Conservation (phyloP, 2,329 filamentous ascomycete species). For the Periglandula ipomoeae region DNA sequence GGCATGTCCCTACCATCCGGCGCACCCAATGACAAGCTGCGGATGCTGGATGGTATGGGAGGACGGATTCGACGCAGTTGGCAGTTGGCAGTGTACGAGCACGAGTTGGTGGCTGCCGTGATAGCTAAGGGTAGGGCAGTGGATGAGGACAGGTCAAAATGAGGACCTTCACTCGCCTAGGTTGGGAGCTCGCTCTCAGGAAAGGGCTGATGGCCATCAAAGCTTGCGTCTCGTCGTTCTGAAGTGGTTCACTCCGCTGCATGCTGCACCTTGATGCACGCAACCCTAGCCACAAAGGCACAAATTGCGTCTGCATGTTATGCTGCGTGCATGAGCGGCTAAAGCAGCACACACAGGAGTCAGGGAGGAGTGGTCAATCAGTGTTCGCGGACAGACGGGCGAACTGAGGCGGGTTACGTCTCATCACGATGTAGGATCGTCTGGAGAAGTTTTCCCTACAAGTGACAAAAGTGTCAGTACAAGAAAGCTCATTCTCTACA, state of each 20-base stretch:
- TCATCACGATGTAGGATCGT: too few species aligned
- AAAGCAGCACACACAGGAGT: neutral
- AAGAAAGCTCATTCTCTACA: too few species aligned
- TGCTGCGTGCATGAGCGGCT: neutral
- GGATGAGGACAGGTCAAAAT: too few species aligned
- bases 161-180: too few species aligned
- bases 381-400: too few species aligned
- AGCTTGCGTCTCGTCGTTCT: neutral
- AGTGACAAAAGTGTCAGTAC: too few species aligned
- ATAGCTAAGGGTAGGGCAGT: neutral
- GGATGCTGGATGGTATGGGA: too few species aligned
- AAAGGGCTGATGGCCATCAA: neutral
- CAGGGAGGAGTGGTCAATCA: neutral
- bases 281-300: neutral
- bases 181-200: too few species aligned
- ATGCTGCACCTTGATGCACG: neutral
- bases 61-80: constrained; percentile 3
- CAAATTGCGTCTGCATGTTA: neutral
- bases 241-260: neutral
- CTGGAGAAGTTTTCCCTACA: too few species aligned
- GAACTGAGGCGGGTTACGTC: too few species aligned
- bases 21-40: neutral
- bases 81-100: neutral
- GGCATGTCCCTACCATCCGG: neutral
- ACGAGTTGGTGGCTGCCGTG: neutral